Evolutionary conservation across 441 rosid genomes (phyloP), one percentile per base, ranked within the genome.

Genomic region (Cnidoscolus chayamansa): DNA sequence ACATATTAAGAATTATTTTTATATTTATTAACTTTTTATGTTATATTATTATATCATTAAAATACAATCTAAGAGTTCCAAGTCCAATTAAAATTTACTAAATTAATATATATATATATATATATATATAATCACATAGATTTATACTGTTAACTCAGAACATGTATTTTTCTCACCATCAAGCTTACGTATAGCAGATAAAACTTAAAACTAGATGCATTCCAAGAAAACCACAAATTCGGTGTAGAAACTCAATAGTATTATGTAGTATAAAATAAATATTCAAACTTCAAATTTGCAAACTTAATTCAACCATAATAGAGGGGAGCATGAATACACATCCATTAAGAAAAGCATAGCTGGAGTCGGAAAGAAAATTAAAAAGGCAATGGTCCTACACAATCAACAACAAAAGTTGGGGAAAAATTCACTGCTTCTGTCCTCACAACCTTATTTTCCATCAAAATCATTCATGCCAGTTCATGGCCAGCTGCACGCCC

Each of bases 381-480:
- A 25, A 71, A 45, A 55, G 37, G 13, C 37, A 48, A 25, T 48
- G 59, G 40, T 25, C 25, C 65, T 59, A 58, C 5, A 65, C 5
- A 65, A 49, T 19, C 50, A 19, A 76, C 53, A 35, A 45, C 51
- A 61, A 57, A 54, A 17, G 11, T 31, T 10, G 30, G 16, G 35
- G 7, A 3, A 30, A 12, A 31, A 25, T 35, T 58, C 54, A 37
- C 53, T 65, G 40, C 70, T 47, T 73, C 65, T 62, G 25, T 68
- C 58, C 78, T 65, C 75, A 60, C 63, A 65, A 68, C 20, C 35
- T 75, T 78, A 75, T 80, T 78, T 76, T 45, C 63, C 75, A 70
- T 50, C 72, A 80, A 75, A 61, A 77, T 35, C 65, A 56, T 17
- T 43, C 68, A 25, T 68, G 76, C 60, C 70, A 75, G 74, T 32